A percentile compares a stretch with the other conserved stretches of the same genome.
Conservation (phyloP, 768 basidiomycete genomes). For the Hericium rajendrae region DNA sequence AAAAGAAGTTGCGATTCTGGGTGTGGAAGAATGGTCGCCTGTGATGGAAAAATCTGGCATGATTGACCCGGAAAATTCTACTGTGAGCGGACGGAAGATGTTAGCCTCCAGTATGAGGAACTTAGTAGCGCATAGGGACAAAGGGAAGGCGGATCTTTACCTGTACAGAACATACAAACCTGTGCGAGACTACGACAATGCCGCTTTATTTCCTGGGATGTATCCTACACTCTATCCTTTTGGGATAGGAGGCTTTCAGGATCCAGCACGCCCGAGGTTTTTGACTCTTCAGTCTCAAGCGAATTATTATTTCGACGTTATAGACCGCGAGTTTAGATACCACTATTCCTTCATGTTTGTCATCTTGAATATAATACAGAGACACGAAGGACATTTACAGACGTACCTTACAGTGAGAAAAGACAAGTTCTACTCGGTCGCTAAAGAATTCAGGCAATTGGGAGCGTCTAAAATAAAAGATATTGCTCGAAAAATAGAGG, state of each 20-base stretch:
- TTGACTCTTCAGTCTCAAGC: constrained; percentile 19
- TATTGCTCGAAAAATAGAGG: constrained; percentile 7
- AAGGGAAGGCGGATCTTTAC: neutral
- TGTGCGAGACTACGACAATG: constrained; percentile 25
- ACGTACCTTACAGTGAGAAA: constrained; percentile 12
- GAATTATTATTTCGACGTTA: constrained; percentile 14
- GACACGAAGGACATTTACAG: no score
- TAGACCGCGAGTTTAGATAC: constrained; percentile 13
- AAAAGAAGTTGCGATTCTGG: neutral
- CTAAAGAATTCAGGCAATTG: constrained; percentile 7
- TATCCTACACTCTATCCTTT: constrained; percentile 24
- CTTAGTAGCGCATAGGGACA: neutral
- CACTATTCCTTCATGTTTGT: no score
- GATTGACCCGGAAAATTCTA: constrained; percentile 20
- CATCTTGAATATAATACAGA: no score
- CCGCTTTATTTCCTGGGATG: constrained; percentile 21
- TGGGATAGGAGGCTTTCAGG: constrained; percentile 25
- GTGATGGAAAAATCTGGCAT: constrained; percentile 24
- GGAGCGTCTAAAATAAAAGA: neutral
- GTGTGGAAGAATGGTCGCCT: neutral
- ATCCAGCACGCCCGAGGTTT: neutral
- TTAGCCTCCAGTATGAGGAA: constrained; percentile 20
- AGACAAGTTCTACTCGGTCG: constrained; percentile 6
- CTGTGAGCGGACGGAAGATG: constrained; percentile 16
- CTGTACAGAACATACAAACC: constrained; percentile 10